phyloP scores from a whole-genome alignment of 129 eudicot genomes.

The Helianthus tuberosus region DNA sequence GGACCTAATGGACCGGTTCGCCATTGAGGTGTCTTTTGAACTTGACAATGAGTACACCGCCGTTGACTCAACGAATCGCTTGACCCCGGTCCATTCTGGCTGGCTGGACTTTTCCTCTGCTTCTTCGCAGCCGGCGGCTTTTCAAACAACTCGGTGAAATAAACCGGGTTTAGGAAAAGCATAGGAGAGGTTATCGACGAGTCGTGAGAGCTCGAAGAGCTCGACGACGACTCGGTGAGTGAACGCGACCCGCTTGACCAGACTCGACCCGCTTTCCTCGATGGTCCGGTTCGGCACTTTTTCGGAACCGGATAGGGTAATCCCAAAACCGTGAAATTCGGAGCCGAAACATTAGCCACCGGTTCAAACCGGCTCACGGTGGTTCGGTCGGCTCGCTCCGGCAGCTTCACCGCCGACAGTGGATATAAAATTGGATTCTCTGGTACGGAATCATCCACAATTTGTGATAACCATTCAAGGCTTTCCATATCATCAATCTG shows the following conservation, averaged over 20 bases:
- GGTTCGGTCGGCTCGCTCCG: conserved; percentile 36
- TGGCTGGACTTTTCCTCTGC: conserved; percentile 41
- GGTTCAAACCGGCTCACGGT: conserved; percentile 46
- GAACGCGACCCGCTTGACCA: conserved; percentile 47
- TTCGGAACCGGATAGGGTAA: conserved; percentile 58
- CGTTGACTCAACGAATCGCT: conserved; percentile 47
- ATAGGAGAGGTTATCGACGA: conserved; percentile 56
- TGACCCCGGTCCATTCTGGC: conserved; percentile 28
- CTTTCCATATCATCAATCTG: conserved; percentile 88
- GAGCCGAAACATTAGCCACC: conserved; percentile 22
- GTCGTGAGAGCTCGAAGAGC: conserved; percentile 49
- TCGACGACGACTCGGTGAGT: conserved; percentile 56
- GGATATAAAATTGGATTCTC: conserved; percentile 51
- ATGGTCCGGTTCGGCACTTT: conserved; percentile 52
- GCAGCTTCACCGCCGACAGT: conserved; percentile 40
- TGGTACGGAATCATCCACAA: conserved; percentile 76
- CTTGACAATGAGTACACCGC: conserved; percentile 84
- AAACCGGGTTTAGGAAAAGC: conserved; percentile 44
- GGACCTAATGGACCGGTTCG: conserved; percentile 96
- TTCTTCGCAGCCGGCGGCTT: conserved; percentile 54
- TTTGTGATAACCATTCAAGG: conserved; percentile 85
- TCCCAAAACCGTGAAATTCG: conserved; percentile 36
- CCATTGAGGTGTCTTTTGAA: conserved; percentile 97
- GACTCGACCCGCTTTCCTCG: conserved; percentile 42
- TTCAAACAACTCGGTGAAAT: conserved; percentile 29